Evolutionary conservation across 1,139 yeast species (phyloP), one percentile per base, ranked within the genome.

Genomic region (Blastobotrys apis): DNA sequence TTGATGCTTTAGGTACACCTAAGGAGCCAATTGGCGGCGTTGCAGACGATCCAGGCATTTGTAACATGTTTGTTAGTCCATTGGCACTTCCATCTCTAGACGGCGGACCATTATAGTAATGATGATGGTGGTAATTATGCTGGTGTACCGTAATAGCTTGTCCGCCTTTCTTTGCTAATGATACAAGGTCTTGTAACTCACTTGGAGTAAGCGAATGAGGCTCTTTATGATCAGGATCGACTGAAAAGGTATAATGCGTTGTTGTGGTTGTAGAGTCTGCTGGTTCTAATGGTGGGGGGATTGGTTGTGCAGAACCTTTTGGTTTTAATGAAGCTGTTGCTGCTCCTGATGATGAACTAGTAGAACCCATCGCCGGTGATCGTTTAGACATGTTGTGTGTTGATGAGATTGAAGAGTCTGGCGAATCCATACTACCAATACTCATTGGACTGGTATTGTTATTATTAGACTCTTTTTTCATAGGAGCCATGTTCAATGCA

Each of bases 141-240:
- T 87, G 95, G 64, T 86, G 95, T 15, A 87, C 77, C 4, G 87
- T 80, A 9, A 87, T 73, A 45, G 78, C 74, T 46, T 84, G 71
- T 25, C 78, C 74, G 53, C 77, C 69, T 35, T 68, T 66, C 47
- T 77, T 77, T 1, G 95, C 94, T 45, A 80, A 73, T 29, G 77
- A 74, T 8, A 65, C 48, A n/a, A 64, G 46, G 17, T 53, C 50
- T 26, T 60, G 57, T 5, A 64, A 49, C 26, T 62, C 63, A 6
- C 45, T 47, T 26, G 49, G 39, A 20, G 41, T 44, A 16, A 39
- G n/a, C 2, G 44, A 33, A 4, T 29, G 32, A 33, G 40, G 44
- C 22, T 43, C 29, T 20, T 36, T 21, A 22, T 31, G 23, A 15
- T 47, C 45, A 21, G 44, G 45, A 33, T 47, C 43, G 10, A 47